phyloP scores from a whole-genome alignment of 768 basidiomycete genomes.

The Calvatia gigantea region DNA sequence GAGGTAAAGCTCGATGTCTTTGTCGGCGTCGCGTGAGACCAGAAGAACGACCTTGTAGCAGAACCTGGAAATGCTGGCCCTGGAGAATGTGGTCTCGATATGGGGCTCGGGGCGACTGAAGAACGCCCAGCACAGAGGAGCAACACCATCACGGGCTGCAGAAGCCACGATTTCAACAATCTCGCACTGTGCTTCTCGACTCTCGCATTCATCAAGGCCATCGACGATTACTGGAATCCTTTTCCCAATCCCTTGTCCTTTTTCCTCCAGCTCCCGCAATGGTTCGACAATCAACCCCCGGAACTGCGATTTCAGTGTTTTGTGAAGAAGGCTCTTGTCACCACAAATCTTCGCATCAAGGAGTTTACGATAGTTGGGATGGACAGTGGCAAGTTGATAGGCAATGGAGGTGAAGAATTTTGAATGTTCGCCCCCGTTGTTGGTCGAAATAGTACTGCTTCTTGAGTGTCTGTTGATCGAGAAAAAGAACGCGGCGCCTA shows the following conservation, averaged over 20 bases:
- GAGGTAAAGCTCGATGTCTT: conserved; percentile 2
- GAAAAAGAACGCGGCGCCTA: conserved; percentile 8
- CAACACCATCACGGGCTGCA: not conserved
- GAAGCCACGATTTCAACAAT: not conserved
- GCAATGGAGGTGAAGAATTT: not conserved
- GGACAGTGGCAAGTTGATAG: not conserved
- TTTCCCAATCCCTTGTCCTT: not conserved
- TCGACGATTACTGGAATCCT: not conserved
- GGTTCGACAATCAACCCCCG: not conserved
- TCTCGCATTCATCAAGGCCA: not conserved
- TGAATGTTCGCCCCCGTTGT: not conserved
- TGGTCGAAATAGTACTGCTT: too few species aligned
- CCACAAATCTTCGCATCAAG: not conserved
- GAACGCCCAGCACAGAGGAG: conserved; percentile 2
- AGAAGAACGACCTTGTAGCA: not conserved
- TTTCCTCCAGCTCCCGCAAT: not conserved
- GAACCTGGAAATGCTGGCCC: not conserved
- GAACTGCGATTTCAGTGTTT: not conserved
- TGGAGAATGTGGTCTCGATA: not conserved
- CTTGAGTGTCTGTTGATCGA: not conserved
- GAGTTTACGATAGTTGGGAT: not conserved
- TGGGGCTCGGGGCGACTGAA: conserved; percentile 3
- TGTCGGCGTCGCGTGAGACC: not conserved
- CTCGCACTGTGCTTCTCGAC: not conserved
- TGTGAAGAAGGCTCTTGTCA: not conserved